Conservation (phyloP, 2,329 filamentous ascomycete genomes). For the Huntiella abstrusa region DNA sequence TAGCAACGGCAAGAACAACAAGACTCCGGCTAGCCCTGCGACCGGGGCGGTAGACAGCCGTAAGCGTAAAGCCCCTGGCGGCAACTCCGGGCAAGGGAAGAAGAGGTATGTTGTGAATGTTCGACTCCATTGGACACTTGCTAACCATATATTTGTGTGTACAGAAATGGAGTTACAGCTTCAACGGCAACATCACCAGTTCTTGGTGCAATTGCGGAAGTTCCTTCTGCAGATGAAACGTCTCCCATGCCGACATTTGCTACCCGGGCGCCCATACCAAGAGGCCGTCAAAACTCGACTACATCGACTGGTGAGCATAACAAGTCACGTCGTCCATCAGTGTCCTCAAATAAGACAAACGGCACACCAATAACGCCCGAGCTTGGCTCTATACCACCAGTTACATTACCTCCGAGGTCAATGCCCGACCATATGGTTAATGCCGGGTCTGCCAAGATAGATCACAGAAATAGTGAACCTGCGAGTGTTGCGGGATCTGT, state of each 20-base stretch:
- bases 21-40: constrained; percentile 42
- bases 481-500: too few relatives aligned
- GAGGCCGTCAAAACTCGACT: constrained; percentile 58
- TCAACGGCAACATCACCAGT: constrained; percentile 61
- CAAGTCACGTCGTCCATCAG: constrained; percentile 36
- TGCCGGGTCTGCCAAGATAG: too few relatives aligned
- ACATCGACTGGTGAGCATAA: constrained; percentile 37
- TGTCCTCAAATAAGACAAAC: constrained; percentile 42
- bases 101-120: constrained; percentile 44
- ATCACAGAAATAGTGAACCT: too few relatives aligned
- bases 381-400: constrained; percentile 18
- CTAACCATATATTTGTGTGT: constrained; percentile 7
- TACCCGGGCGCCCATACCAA: constrained; percentile 46
- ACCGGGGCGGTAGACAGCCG: constrained; percentile 53
- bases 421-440: constrained; percentile 12
- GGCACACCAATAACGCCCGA: constrained; percentile 26
- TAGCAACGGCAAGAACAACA: constrained; percentile 28
- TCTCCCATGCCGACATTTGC: constrained; percentile 16
- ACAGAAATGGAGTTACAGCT: constrained; percentile 23
- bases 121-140: neutral
- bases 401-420: constrained; percentile 1
- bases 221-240: constrained; percentile 18
- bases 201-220: constrained; percentile 46
- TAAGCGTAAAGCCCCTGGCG: constrained; percentile 46
- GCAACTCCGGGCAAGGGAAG: constrained; percentile 51